Conservation (phyloP, 805 yeast genomes). For the Candida quercuum region DNA sequence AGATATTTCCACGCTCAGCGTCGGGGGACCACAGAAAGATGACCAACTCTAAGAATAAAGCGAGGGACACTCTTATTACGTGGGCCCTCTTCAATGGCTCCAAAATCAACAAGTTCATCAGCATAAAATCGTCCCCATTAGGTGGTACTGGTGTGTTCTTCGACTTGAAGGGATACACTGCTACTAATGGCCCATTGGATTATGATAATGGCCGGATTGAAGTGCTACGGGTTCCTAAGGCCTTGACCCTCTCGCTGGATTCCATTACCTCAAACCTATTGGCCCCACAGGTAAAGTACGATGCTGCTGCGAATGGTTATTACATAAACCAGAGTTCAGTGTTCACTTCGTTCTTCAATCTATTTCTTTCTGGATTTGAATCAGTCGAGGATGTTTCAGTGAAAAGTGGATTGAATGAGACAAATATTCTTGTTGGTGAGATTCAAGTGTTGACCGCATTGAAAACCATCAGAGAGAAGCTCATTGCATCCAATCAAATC, state of each 20-base stretch:
- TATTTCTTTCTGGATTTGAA: conserved; percentile 13
- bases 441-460: conserved; percentile 16
- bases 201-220: conserved; percentile 19
- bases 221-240: conserved; percentile 34
- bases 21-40: too few relatives aligned
- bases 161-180: conserved; percentile 1
- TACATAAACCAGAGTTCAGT: conserved; percentile 14
- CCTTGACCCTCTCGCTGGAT: conserved; percentile 27
- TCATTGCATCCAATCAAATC: conserved; percentile 1
- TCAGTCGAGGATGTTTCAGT: conserved; percentile 19
- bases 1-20: too few relatives aligned
- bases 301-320: conserved; percentile 2
- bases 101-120: conserved; percentile 6
- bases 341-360: conserved; percentile 16
- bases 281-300: conserved; percentile 13
- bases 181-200: conserved; percentile 2
- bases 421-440: conserved; percentile 24
- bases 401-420: conserved; percentile 20
- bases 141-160: conserved; percentile 36
- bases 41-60: too few relatives aligned
- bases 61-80: too few relatives aligned
- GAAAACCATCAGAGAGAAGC: conserved; percentile 11
- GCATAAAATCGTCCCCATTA: conserved; percentile 19
- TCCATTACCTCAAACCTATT: conserved; percentile 19
- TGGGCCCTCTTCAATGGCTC: conserved; percentile 12